Conservation (phyloP, 768 basidiomycete species). For the Kwoniella botswanensis region DNA sequence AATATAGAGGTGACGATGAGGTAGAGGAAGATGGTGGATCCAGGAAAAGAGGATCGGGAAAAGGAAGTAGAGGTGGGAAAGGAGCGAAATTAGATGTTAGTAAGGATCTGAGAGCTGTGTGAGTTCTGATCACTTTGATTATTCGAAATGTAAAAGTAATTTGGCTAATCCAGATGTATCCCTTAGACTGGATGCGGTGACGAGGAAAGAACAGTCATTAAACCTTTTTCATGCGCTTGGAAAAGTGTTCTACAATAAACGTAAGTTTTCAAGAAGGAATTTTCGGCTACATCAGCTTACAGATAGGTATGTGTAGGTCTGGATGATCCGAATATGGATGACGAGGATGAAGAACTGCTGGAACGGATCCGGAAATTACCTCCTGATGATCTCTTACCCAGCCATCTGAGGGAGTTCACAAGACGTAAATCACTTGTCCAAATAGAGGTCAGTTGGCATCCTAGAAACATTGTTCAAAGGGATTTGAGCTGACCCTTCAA, state of each 20-base stretch:
- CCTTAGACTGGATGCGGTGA: conserved; percentile 71
- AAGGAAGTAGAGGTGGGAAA: conserved; percentile 55
- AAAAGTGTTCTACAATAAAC: conserved; percentile 92
- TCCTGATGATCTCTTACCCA: conserved; percentile 63
- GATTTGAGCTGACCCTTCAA: background rate
- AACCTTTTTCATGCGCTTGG: conserved; percentile 91
- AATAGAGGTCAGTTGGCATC: conserved; percentile 65
- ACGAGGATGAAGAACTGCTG: conserved; percentile 73
- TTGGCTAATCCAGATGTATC: background rate
- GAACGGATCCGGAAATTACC: conserved; percentile 66
- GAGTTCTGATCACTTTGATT: background rate
- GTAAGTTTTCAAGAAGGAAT: conserved; percentile 61
- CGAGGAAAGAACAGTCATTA: conserved; percentile 81
- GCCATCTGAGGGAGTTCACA: conserved; percentile 67
- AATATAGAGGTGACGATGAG: background rate
- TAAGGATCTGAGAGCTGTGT: conserved; percentile 39
- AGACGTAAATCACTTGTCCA: conserved; percentile 75
- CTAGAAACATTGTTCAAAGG: conserved; percentile 62
- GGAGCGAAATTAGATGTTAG: conserved; percentile 51
- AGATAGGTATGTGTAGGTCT: conserved; percentile 34
- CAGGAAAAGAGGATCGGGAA: conserved; percentile 22
- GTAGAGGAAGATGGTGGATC: conserved; percentile 36
- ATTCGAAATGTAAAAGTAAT: background rate
- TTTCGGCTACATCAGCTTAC: background rate
- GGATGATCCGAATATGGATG: conserved; percentile 60